These are phyloP conservation scores for Zymoseptoria brevis DNA, from an alignment of 2,329 filamentous ascomycete species.

Conservation along the genomic window DNA sequence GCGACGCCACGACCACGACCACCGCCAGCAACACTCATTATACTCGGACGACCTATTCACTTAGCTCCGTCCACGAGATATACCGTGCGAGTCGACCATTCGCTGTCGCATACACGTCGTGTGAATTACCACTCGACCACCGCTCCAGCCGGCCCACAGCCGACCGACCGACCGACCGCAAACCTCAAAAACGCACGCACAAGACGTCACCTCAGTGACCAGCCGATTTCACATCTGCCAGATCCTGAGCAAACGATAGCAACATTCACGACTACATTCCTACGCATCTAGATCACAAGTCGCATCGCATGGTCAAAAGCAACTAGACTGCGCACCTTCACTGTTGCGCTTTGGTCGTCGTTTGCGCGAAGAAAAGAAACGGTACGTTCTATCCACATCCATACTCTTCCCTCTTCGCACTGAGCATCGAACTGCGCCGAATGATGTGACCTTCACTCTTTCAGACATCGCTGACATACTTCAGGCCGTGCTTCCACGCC, in stretches of 20 bases:
- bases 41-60: constrained; percentile 28
- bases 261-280: neutral
- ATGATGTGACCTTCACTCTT: neutral
- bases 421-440: neutral
- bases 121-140: neutral
- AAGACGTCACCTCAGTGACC: neutral
- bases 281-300: constrained; percentile 6
- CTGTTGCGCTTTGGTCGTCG: neutral
- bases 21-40: constrained; percentile 10
- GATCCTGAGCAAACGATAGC: constrained; percentile 6
- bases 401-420: neutral
- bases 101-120: neutral
- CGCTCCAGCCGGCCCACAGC: constrained; percentile 1
- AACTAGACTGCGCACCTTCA: constrained; percentile 9
- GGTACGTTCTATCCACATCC: neutral
- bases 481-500: constrained; percentile 31
- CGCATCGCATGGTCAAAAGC: constrained; percentile 16
- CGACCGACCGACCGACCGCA: constrained; percentile 6
- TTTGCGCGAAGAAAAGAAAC: neutral
- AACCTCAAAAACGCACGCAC: constrained; percentile 1
- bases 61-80: constrained; percentile 24
- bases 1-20: neutral
- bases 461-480: constrained; percentile 6
- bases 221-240: constrained; percentile 1
- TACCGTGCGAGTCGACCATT: constrained; percentile 1